A percentile compares a stretch with the other conserved stretches of the same genome.
Conservation (phyloP, 2,329 filamentous ascomycete species). For the Stemphylium vesicarium region DNA sequence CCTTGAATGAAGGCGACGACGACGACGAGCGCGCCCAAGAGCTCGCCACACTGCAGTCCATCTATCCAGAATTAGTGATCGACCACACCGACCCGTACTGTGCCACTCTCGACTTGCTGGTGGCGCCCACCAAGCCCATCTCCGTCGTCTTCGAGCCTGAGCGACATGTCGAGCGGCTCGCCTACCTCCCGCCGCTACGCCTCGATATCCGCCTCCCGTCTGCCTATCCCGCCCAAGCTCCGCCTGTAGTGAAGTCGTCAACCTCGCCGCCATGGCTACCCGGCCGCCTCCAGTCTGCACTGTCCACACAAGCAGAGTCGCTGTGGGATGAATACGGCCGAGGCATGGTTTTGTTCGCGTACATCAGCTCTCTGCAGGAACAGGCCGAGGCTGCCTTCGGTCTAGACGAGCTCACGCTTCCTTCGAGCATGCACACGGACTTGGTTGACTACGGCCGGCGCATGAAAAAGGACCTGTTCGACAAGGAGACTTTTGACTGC, state of each 20-base stretch:
- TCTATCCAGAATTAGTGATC: constrained; percentile 65
- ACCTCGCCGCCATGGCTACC: constrained; percentile 63
- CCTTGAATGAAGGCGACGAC: constrained; percentile 3
- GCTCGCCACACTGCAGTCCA: constrained; percentile 64
- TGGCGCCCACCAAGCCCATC: constrained; percentile 62
- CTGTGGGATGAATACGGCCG: constrained; percentile 67
- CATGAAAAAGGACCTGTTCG: constrained; percentile 76
- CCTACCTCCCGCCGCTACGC: constrained; percentile 63
- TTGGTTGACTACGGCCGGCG: constrained; percentile 80
- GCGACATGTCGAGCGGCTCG: constrained; percentile 54
- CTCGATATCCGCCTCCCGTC: constrained; percentile 61
- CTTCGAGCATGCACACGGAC: constrained; percentile 65
- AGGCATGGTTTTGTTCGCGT: constrained; percentile 63
- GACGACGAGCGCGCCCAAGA: constrained; percentile 67
- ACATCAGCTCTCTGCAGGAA: constrained; percentile 67
- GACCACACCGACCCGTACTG: constrained; percentile 51
- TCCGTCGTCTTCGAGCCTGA: constrained; percentile 34
- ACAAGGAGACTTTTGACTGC: constrained; percentile 85
- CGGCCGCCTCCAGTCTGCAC: constrained; percentile 48
- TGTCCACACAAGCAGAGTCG: constrained; percentile 55
- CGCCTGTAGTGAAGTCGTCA: constrained; percentile 58
- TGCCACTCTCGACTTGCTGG: constrained; percentile 62
- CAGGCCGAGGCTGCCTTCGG: constrained; percentile 63
- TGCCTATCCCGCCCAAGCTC: constrained; percentile 61
- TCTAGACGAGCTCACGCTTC: constrained; percentile 56